phyloP scores from a whole-genome alignment of 805 yeast genomes.

The Candida odintsovae region DNA sequence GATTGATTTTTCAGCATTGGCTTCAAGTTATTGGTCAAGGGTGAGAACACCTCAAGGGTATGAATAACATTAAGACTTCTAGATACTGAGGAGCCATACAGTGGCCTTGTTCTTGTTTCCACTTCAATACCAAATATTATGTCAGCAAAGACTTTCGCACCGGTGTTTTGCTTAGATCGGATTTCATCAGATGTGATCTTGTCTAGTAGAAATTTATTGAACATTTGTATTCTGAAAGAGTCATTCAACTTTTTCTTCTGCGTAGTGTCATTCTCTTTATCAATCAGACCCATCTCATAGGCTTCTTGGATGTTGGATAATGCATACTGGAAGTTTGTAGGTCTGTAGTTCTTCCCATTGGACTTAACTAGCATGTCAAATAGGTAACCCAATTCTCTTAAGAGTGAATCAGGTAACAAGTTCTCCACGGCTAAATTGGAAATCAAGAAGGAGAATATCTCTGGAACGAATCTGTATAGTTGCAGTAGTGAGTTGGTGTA shows the following conservation, averaged over 20 bases:
- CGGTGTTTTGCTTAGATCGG: conserved; percentile 18
- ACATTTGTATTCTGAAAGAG: conserved; percentile 37
- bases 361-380: conserved; percentile 90
- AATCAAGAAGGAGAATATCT: conserved; percentile 60
- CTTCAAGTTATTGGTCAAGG: conserved; percentile 11
- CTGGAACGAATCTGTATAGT: conserved; percentile 70
- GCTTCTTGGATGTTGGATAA: conserved; percentile 47
- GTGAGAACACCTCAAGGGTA: conserved; percentile 15
- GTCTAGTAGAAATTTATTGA: conserved; percentile 54
- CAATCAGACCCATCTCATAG: conserved; percentile 43
- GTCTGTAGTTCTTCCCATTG: conserved; percentile 68
- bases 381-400: conserved; percentile 81
- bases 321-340: conserved; percentile 68
- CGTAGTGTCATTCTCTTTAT: conserved; percentile 29
- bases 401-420: conserved; percentile 41
- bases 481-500: conserved; percentile 77
- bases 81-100: conserved; percentile 7
- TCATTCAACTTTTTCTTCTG: conserved; percentile 1
- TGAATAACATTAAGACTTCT: conserved; percentile 4
- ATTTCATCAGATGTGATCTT: conserved; percentile 46
- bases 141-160: conserved; percentile 13
- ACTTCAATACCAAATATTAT: conserved; percentile 37
- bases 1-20: conserved; percentile 25
- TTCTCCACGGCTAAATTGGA: conserved; percentile 50
- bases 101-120: conserved; percentile 35